These are phyloP conservation scores for Aspergillus baeticus DNA, from an alignment of 495 filamentous ascomycete genomes.

Conservation along the genomic window DNA sequence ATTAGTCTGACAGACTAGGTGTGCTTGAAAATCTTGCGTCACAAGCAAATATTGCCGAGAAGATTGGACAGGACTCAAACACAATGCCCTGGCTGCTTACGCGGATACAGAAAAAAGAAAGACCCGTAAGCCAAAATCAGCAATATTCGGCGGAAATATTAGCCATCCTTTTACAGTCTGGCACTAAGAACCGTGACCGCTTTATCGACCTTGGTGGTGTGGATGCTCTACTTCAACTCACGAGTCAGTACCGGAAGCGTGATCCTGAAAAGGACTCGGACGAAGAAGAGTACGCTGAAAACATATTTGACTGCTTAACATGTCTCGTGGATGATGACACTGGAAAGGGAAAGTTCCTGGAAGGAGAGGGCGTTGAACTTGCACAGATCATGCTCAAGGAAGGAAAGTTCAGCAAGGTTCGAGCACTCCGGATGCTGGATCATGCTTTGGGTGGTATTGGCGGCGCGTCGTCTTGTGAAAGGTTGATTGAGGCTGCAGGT, in stretches of 20 bases:
- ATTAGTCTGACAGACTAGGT: slow-evolving; percentile 32
- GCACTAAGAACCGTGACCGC: slow-evolving; percentile 58
- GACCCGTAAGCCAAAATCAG: slow-evolving; percentile 77
- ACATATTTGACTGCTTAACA: slow-evolving; percentile 80
- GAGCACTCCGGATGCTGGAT: slow-evolving; percentile 78
- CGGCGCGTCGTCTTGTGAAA: slow-evolving; percentile 62
- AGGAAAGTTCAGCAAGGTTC: slow-evolving; percentile 73
- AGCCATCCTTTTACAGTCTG: slow-evolving; percentile 79
- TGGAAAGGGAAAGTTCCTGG: slow-evolving; percentile 81
- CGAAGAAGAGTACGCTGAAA: slow-evolving; percentile 93
- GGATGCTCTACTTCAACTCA: slow-evolving; percentile 77
- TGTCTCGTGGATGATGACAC: slow-evolving; percentile 72
- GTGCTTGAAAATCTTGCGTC: slow-evolving; percentile 87
- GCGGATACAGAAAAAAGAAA: slow-evolving; percentile 64
- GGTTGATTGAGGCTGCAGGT: slow-evolving; percentile 78
- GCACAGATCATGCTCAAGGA: slow-evolving; percentile 85
- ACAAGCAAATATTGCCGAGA: slow-evolving; percentile 61
- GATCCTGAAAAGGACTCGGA: slow-evolving; percentile 85
- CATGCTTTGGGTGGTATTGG: slow-evolving; percentile 68
- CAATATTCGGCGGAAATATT: slow-evolving; percentile 93
- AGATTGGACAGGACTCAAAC: slow-evolving; percentile 63
- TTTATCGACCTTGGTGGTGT: slow-evolving; percentile 69
- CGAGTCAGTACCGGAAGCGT: slow-evolving; percentile 83
- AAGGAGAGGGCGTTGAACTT: slow-evolving; percentile 90
- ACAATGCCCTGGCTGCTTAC: slow-evolving; percentile 75